Percentiles rank a stretch among this genome's conserved stretches.
These are phyloP conservation scores for Dactylis glomerata DNA, from an alignment of 176 grass and related monocot species.

Conservation along the genomic window DNA sequence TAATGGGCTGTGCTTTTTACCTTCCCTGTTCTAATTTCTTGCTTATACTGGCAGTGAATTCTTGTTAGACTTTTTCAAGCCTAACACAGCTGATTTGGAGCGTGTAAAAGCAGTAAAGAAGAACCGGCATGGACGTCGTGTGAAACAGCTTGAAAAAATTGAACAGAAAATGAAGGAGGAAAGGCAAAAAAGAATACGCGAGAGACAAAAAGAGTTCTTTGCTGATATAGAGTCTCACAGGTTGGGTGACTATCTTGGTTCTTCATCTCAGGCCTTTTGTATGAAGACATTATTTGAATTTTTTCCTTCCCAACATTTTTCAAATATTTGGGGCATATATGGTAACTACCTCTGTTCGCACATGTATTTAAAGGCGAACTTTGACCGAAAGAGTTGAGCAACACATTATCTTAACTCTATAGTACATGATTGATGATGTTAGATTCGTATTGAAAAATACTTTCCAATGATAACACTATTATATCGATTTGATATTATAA, in stretches of 20 bases:
- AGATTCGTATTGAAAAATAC: too few species aligned
- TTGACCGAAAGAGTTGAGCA: too few species aligned
- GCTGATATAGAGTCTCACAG: constrained; percentile 90
- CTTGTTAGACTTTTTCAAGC: constrained; percentile 93
- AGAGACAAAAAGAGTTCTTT: constrained; percentile 98
- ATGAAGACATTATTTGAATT: neutral
- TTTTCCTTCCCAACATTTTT: constrained; percentile 8
- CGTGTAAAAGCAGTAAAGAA: constrained; percentile 89
- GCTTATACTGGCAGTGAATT: constrained; percentile 74
- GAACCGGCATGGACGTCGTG: constrained; percentile 83
- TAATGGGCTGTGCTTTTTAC: neutral
- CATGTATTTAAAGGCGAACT: too few species aligned
- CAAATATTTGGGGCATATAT: constrained; percentile 14
- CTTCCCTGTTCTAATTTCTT: constrained; percentile 23
- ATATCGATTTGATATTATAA: too few species aligned
- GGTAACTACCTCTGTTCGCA: too few species aligned
- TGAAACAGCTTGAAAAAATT: constrained; percentile 96
- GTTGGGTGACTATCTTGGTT: constrained; percentile 32
- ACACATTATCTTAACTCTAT: too few species aligned
- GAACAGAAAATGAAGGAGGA: constrained; percentile 99
- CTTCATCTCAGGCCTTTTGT: neutral
- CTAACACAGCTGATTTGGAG: constrained; percentile 67
- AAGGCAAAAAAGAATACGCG: constrained; percentile 93
- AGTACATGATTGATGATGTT: too few species aligned
- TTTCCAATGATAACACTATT: too few species aligned